A percentile compares a stretch with the other conserved stretches of the same genome.
Evolutionary conservation across 805 yeast species (phyloP).

Genomic region (Kuraishia capsulata): DNA sequence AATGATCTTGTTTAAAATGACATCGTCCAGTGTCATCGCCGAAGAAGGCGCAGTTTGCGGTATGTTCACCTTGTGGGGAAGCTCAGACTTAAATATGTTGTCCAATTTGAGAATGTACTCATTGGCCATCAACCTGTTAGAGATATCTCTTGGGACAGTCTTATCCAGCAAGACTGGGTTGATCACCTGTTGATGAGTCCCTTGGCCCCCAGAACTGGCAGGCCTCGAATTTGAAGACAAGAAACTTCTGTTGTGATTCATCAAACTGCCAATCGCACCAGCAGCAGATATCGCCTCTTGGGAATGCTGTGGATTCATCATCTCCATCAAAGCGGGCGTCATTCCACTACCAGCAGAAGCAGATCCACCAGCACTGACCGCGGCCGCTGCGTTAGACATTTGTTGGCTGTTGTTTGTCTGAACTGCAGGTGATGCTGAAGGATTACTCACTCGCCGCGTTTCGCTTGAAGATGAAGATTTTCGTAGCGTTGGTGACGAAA

Average conservation of each 20-base stretch:
- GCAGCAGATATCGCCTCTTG: conserved; percentile 22
- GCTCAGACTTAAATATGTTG: conserved; percentile 22
- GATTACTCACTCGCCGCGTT: neutral
- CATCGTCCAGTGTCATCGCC: conserved; percentile 20
- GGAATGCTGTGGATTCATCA: neutral
- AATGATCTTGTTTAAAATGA: conserved; percentile 18
- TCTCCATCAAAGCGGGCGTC: neutral
- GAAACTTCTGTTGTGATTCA: conserved; percentile 17
- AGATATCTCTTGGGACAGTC: conserved; percentile 19
- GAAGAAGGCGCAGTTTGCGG: neutral
- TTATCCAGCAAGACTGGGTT: conserved; percentile 23
- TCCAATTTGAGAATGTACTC: conserved; percentile 24
- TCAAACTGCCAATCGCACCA: conserved; percentile 22
- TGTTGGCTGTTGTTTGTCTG: conserved; percentile 1
- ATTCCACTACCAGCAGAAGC: too few species aligned
- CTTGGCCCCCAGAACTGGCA: neutral
- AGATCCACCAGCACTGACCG: neutral
- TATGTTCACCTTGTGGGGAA: conserved; percentile 12
- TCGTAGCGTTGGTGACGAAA: conserved; percentile 7
- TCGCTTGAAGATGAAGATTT: conserved; percentile 5
- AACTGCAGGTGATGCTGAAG: neutral
- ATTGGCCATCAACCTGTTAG: conserved; percentile 17
- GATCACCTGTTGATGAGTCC: conserved; percentile 20
- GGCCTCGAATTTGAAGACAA: neutral
- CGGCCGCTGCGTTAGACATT: neutral